Evolutionary conservation across 225 moss, liverwort and hornwort species (phyloP).

Genomic region (Antitrichia curtipendula): DNA sequence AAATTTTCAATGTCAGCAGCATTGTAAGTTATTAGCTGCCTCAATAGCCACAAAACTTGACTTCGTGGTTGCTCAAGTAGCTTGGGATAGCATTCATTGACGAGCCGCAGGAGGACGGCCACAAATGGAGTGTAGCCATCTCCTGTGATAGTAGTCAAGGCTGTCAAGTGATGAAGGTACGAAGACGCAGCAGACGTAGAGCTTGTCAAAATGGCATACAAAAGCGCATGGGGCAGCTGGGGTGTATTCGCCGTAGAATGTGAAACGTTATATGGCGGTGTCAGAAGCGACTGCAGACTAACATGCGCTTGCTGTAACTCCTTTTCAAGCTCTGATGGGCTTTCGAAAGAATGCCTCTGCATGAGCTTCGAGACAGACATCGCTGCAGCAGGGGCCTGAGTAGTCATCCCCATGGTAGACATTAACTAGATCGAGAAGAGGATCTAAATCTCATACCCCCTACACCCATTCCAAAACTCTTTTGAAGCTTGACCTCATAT

Average conservation of each 20-base stretch:
- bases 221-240: slow-evolving; percentile 82
- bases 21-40: slow-evolving; percentile 72
- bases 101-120: slow-evolving; percentile 59
- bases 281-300: slow-evolving; percentile 61
- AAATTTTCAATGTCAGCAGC: slow-evolving; percentile 78
- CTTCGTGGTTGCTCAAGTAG: slow-evolving; percentile 73
- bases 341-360: slow-evolving; percentile 59
- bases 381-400: slow-evolving; percentile 30
- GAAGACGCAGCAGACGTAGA: slow-evolving; percentile 56
- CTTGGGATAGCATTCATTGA: slow-evolving; percentile 88
- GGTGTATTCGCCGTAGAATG: slow-evolving; percentile 60
- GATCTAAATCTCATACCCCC: not conserved
- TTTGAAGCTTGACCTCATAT: not conserved
- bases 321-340: slow-evolving; percentile 72
- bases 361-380: slow-evolving; percentile 77
- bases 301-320: slow-evolving; percentile 63
- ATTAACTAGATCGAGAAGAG: not conserved
- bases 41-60: slow-evolving; percentile 84
- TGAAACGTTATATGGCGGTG: slow-evolving; percentile 68
- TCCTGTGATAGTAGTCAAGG: slow-evolving; percentile 70
- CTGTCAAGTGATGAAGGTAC: slow-evolving; percentile 76
- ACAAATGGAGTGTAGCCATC: slow-evolving; percentile 93
- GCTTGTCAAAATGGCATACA: slow-evolving; percentile 70
- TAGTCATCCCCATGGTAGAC: slow-evolving; percentile 35
- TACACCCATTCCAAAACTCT: not conserved